Evolutionary conservation across 2,329 filamentous ascomycete genomes (phyloP), one percentile per base, ranked within the genome.

Genomic region (Sodiomyces alkalinus): DNA sequence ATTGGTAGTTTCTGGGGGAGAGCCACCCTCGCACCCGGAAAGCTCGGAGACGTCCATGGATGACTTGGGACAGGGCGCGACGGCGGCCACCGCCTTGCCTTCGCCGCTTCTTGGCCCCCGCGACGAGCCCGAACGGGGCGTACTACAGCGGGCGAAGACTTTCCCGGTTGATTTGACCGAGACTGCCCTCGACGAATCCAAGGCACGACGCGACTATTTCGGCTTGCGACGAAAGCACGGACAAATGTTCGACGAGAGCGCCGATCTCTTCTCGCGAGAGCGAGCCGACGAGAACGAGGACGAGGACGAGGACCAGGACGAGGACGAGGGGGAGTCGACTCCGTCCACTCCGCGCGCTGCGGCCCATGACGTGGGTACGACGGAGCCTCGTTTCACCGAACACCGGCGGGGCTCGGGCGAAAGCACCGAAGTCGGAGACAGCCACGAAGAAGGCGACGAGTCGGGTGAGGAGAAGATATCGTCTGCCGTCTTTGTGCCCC

Each of bases 401-500:
- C 21, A 35, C 29, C 49, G 49, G 33, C 51, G 52, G 28, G 42
- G 49, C 29, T 58, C 57, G 31, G 50, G 46, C 39, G 53, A 49
- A 35, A 54, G 48, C 33, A 49, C 49, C 27, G 56, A 55, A 20
- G 41, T 38, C 35, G 46, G 52, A 27, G 53, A 56, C 28, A 49
- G 46, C 26, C 47, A 49, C 27, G 58, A 63, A 35, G 62, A 68
- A 25, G 60, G 55, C 12, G 66, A 72, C 22, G 66, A 71, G 32
- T 85, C 79, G 10, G 77, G 80, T 33, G 74, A 80, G 47, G 81
- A 90, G 49, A 81, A 87, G 50, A 85, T 90, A 36, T 83, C 79
- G n/a, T 87, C 80, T 18, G 81, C 81, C 15, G 64, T 85, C 22
- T 90, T 90, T 47, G 63, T 85, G 26, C 81, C 81, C 22, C 81